Evolutionary conservation across 1,139 yeast genomes (phyloP).

Genomic region (Magnusiomyces suaveolens): DNA sequence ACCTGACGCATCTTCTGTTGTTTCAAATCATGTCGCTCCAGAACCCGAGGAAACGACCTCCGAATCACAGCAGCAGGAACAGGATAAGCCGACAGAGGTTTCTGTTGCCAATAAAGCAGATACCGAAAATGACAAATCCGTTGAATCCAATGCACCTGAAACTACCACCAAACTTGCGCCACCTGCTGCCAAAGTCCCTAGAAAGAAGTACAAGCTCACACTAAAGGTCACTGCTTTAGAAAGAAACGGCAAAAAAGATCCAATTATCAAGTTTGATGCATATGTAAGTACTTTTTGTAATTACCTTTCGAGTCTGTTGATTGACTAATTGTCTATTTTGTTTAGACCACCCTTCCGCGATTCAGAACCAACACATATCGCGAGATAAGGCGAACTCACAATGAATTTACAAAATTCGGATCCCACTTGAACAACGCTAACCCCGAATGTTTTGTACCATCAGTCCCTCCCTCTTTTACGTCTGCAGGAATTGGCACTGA

Average conservation of each 20-base stretch:
- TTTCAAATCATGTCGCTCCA: too few species aligned
- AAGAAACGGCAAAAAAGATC: constrained; percentile 42
- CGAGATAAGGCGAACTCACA: constrained; percentile 70
- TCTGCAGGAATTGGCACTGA: constrained; percentile 77
- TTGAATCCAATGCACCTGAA: neutral
- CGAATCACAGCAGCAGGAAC: too few species aligned
- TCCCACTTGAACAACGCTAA: constrained; percentile 70
- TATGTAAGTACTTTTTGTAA: constrained; percentile 21
- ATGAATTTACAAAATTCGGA: constrained; percentile 68
- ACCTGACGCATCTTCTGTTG: neutral
- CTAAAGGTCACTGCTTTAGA: constrained; percentile 41
- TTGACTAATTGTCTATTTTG: neutral
- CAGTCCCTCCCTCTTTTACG: constrained; percentile 65
- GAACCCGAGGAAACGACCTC: too few species aligned
- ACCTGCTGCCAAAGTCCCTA: constrained; percentile 7
- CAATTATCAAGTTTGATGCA: constrained; percentile 42
- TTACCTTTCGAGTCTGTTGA: neutral
- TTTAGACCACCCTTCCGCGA: constrained; percentile 52
- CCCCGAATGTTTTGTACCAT: constrained; percentile 89
- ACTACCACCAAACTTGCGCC: neutral
- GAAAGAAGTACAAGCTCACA: constrained; percentile 29
- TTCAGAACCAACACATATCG: constrained; percentile 64
- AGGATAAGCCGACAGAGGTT: too few species aligned
- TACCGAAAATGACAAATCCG: neutral
- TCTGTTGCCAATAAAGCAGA: too few species aligned